Percentiles rank a stretch among this genome's conserved stretches.
Evolutionary conservation across 2,329 filamentous ascomycete genomes (phyloP).

Genomic region (Clarireedia paspali): DNA sequence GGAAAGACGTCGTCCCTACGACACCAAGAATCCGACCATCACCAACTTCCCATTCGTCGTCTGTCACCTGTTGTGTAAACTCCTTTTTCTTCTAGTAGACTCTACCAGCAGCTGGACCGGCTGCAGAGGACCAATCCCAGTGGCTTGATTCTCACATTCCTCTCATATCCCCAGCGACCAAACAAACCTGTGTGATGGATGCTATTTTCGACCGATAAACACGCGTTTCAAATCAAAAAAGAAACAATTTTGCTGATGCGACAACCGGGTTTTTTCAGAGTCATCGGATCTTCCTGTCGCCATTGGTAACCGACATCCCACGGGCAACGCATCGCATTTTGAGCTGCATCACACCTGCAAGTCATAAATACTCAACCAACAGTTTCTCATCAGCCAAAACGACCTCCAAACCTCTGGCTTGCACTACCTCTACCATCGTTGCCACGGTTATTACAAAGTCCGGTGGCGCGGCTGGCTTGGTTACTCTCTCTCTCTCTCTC

Average conservation of each 20-base stretch:
- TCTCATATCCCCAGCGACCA: too few relatives aligned
- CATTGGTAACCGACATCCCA: slow-evolving; percentile 5
- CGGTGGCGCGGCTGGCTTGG: neutral
- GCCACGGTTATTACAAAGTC: neutral
- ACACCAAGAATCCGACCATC: too few relatives aligned
- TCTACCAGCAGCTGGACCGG: too few relatives aligned
- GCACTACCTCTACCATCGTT: too few relatives aligned
- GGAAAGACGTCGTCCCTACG: too few relatives aligned
- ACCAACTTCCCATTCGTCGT: too few relatives aligned
- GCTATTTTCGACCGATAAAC: neutral
- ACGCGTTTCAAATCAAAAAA: neutral
- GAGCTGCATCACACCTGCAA: slow-evolving; percentile 1
- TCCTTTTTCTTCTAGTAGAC: too few relatives aligned
- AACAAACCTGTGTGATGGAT: too few relatives aligned
- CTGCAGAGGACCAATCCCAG: too few relatives aligned
- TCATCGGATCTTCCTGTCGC: slow-evolving; percentile 2
- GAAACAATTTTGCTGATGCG: neutral
- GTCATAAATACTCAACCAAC: slow-evolving; percentile 6
- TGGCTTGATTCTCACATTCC: too few relatives aligned
- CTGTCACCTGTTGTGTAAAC: too few relatives aligned
- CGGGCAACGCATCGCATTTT: neutral
- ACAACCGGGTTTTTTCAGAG: neutral
- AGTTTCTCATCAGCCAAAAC: neutral
- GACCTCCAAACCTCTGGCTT: neutral
- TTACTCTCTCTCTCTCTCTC: neutral